Evolutionary conservation across 2,329 filamentous ascomycete genomes (phyloP), one percentile per base, ranked within the genome.

Genomic region (Rhynchosporium secalis): DNA sequence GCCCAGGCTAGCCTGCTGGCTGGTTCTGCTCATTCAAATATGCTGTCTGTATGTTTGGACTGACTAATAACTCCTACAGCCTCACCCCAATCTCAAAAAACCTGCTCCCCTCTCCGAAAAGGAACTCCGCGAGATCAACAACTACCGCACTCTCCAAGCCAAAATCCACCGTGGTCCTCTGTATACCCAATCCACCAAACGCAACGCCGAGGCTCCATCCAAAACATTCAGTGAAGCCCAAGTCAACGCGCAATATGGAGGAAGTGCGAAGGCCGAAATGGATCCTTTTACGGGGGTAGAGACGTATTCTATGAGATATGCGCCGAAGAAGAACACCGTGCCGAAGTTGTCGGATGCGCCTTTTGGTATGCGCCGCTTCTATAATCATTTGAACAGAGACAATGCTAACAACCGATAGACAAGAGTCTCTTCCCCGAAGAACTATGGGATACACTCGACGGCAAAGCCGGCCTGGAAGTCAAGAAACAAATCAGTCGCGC

Each of bases 271-370:
- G 63, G 76, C 75, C 2, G 79, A 79, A 26, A 83, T 86, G 69
- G 83, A 88, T 71, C 83, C 85, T 1, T 88, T 88, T 69, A 78
- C 81, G 48, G 83, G 83, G 60, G 86, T 86, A 74, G 82, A 82
- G 45, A 85, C 83, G 0, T 88, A 85, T 70, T 80, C 81, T 15
- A 78, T 82, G 59, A 82, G 80, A 69, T 87, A 86, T 72, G 76
- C 80, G 60, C 84, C 82, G 66, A 83, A 83, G 68, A 79, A 80
- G 67, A 76, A 83, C 63, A 79, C 76, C 26, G 70, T 86, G 9
- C 85, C 85, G 0, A 80, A 80, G 64, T 74, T 87, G 26, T 77
- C 78, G 54, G 80, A 78, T 28, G 75, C 82, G 48, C 77, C 82
- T 26, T 86, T 85, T 70, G 77, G 83, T 85, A 71, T 80, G 77